These are phyloP conservation scores for Alternaria viburni DNA, from an alignment of 2,329 filamentous ascomycete species.

Conservation along the genomic window DNA sequence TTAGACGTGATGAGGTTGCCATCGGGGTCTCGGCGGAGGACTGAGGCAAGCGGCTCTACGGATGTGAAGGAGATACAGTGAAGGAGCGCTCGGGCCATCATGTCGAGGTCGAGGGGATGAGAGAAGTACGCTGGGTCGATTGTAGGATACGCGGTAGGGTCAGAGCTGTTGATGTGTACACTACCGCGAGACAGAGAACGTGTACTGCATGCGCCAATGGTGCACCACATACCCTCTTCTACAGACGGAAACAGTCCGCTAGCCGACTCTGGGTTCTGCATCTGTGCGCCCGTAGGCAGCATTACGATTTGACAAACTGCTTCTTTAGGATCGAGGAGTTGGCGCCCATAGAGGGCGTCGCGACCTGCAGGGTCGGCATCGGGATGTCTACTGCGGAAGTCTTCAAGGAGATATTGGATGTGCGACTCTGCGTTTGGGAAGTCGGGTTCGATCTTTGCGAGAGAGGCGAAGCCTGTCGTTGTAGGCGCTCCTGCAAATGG, in stretches of 20 bases:
- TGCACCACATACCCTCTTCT: constrained; percentile 23
- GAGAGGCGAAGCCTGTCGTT: constrained; percentile 32
- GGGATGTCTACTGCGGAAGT: constrained; percentile 24
- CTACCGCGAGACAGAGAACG: constrained; percentile 53
- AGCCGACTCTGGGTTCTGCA: not conserved
- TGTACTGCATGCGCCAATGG: constrained; percentile 18
- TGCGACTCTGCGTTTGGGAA: constrained; percentile 28
- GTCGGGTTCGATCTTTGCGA: constrained; percentile 26
- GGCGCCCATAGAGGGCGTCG: constrained; percentile 26
- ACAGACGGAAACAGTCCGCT: constrained; percentile 8
- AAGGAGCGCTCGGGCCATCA: constrained; percentile 46
- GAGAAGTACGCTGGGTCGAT: constrained; percentile 53
- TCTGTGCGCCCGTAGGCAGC: constrained; percentile 22
- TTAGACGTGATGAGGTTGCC: constrained; percentile 13
- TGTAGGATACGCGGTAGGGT: constrained; percentile 36
- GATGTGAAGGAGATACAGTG: constrained; percentile 10
- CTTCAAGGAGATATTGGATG: constrained; percentile 24
- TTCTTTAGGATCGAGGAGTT: constrained; percentile 29
- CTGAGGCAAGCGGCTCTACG: not conserved
- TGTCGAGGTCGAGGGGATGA: constrained; percentile 53
- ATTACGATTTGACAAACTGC: constrained; percentile 31
- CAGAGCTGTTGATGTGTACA: constrained; percentile 46
- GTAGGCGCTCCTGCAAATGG: constrained; percentile 34
- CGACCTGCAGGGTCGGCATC: constrained; percentile 32
- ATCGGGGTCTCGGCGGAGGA: not conserved